Evolutionary conservation across 2,329 filamentous ascomycete genomes (phyloP).

Genomic region (Sporothrix phasma): DNA sequence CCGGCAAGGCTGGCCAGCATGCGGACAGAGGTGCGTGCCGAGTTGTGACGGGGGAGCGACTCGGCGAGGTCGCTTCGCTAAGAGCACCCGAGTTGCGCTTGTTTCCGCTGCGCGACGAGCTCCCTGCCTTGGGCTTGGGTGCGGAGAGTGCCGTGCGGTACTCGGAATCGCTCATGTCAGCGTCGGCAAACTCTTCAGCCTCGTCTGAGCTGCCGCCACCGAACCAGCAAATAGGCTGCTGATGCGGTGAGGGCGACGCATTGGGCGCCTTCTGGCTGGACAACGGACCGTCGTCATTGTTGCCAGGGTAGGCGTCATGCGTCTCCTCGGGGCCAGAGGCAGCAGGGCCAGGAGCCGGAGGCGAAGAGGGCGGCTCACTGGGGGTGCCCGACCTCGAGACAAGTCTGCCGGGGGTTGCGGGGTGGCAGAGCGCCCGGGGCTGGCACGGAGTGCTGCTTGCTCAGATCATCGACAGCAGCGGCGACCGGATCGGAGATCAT

Average conservation of each 20-base stretch:
- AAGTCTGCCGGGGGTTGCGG: conserved; percentile 50
- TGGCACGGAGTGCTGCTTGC: conserved; percentile 37
- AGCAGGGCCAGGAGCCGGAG: conserved; percentile 23
- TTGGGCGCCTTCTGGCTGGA: conserved; percentile 48
- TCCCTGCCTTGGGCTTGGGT: conserved; percentile 41
- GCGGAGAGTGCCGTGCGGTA: conserved; percentile 57
- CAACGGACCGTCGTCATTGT: conserved; percentile 70
- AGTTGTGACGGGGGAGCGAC: conserved; percentile 10
- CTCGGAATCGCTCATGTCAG: conserved; percentile 55
- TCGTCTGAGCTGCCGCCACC: conserved; percentile 62
- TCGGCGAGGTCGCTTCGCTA: conserved; percentile 34
- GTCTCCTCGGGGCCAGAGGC: conserved; percentile 31
- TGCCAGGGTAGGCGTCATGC: conserved; percentile 62
- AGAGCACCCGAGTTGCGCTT: conserved; percentile 35
- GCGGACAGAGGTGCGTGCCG: conserved; percentile 23
- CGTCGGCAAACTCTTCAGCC: conserved; percentile 50
- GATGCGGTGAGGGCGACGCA: conserved; percentile 62
- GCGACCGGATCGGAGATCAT: conserved; percentile 21
- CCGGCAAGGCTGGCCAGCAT: conserved; percentile 27
- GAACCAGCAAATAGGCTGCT: conserved; percentile 85
- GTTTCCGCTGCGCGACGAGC: conserved; percentile 16
- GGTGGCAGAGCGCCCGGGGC: conserved; percentile 46
- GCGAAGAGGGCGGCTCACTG: conserved; percentile 41
- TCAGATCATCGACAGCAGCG: conserved; percentile 30
- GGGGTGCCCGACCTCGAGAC: conserved; percentile 35